A percentile compares a stretch with the other conserved stretches of the same genome.
Conservation (phyloP, 1,284 basidiomycete genomes). For the Lentinula novae-zelandiae region DNA sequence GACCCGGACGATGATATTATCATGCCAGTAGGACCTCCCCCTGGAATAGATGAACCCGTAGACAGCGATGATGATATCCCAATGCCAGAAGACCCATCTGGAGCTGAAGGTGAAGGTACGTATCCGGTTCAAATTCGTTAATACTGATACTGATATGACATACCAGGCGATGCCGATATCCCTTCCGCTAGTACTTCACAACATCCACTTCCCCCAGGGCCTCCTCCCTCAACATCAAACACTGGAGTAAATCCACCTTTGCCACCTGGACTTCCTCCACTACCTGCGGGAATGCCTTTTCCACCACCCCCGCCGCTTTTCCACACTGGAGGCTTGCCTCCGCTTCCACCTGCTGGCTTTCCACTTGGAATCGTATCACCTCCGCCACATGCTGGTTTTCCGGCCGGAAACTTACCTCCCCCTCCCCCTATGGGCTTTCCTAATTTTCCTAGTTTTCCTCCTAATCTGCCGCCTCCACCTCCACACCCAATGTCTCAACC, state of each 20-base stretch:
- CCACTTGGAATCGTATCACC: constrained; percentile 24
- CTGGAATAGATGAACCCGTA: constrained; percentile 43
- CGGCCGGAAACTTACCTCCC: constrained; percentile 23
- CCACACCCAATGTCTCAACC: constrained; percentile 26
- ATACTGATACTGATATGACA: neutral
- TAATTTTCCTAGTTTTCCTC: constrained; percentile 18
- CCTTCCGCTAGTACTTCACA: constrained; percentile 11
- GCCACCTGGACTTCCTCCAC: constrained; percentile 20
- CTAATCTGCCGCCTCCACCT: constrained; percentile 23
- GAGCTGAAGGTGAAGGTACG: constrained; percentile 24
- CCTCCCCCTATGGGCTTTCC: constrained; percentile 15
- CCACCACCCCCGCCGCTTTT: constrained; percentile 21
- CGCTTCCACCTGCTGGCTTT: constrained; percentile 23
- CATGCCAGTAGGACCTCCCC: constrained; percentile 76
- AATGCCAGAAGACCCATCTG: constrained; percentile 83
- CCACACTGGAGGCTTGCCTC: constrained; percentile 18
- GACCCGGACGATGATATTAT: constrained; percentile 48
- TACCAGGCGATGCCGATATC: constrained; percentile 1
- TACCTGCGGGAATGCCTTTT: constrained; percentile 21
- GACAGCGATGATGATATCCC: constrained; percentile 78
- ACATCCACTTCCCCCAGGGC: constrained; percentile 8
- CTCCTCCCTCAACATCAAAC: constrained; percentile 14
- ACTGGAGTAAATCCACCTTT: constrained; percentile 17
- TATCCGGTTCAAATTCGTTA: neutral
- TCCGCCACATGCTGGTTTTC: constrained; percentile 24